Conservation (phyloP, 306 rosid species). For the Albizia julibrissin region DNA sequence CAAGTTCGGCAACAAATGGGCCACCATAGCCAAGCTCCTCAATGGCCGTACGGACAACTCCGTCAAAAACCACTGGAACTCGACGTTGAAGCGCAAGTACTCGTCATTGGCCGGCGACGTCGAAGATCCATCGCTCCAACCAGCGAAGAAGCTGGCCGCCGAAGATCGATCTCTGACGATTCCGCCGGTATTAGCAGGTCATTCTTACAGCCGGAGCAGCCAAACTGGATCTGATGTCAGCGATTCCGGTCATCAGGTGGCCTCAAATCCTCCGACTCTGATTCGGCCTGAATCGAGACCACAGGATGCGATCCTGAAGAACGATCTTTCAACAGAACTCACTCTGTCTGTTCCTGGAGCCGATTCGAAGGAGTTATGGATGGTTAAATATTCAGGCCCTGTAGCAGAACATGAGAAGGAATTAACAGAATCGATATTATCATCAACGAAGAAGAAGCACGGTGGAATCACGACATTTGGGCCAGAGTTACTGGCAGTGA, state of each 20-base stretch:
- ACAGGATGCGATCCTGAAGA: background rate
- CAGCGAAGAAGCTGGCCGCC: conserved; percentile 16
- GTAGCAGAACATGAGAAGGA: background rate
- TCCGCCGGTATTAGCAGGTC: conserved; percentile 4
- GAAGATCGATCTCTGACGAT: background rate
- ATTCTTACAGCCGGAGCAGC: conserved; percentile 35
- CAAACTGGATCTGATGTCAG: conserved; percentile 51
- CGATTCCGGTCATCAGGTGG: conserved; percentile 35
- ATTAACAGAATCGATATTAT: background rate
- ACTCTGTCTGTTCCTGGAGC: conserved; percentile 41
- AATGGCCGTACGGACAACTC: conserved; percentile 70
- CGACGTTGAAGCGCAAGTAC: conserved; percentile 56
- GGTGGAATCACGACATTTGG: conserved; percentile 23
- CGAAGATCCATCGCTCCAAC: background rate
- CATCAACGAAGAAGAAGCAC: conserved; percentile 1
- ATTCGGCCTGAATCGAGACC: conserved; percentile 20
- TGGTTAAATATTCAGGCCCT: background rate
- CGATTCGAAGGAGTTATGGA: conserved; percentile 8
- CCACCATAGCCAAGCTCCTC: conserved; percentile 63
- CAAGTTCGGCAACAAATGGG: conserved; percentile 63
- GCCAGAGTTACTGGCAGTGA: conserved; percentile 37
- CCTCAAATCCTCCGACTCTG: background rate
- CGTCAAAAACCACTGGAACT: conserved; percentile 72
- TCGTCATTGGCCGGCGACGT: conserved; percentile 4
- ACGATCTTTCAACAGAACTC: background rate